Conservation (phyloP, 345 rosid species). For the Arabidopsis thaliana region TAIR10.1 NC_003075.7:16261001-16261500, state of each 20-base stretch:
- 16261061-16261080: slow-evolving; percentile 96
- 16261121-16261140: slow-evolving; percentile 86
- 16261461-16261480: slow-evolving; percentile 77
- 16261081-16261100: slow-evolving; percentile 96
- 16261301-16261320: neutral
- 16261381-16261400: slow-evolving; percentile 62
- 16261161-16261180: slow-evolving; percentile 1
- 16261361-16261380: neutral
- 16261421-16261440: slow-evolving; percentile 81
- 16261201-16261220: slow-evolving; percentile 11
- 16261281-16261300: slow-evolving; percentile 2
- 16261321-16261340: neutral
- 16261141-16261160: slow-evolving; percentile 31
- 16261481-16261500: slow-evolving; percentile 64
- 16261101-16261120: slow-evolving; percentile 86
- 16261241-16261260: neutral
- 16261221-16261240: slow-evolving; percentile 1
- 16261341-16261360: neutral
- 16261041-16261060: slow-evolving; percentile 80
- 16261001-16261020: slow-evolving; percentile 81
- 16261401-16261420: slow-evolving; percentile 88
- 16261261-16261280: neutral
- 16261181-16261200: slow-evolving; percentile 16
- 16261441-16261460: slow-evolving; percentile 92
- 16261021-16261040: slow-evolving; percentile 87